A percentile compares a stretch with the other conserved stretches of the same genome.
These are phyloP conservation scores for Prunus yedoensis DNA, from an alignment of 331 rosid species.

Conservation along the genomic window DNA sequence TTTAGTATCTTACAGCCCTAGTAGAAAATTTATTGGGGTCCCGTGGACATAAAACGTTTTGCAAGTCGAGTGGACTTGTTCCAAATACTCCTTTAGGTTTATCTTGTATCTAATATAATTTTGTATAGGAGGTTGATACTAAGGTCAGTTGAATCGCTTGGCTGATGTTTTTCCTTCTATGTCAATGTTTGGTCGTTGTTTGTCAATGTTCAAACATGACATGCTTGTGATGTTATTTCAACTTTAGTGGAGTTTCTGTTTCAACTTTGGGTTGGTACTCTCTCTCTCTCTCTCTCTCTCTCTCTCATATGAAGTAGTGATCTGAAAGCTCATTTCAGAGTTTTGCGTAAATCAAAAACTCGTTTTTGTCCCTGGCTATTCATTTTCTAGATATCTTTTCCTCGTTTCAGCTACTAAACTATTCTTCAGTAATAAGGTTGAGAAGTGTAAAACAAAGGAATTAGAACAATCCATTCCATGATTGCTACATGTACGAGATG, in stretches of 20 bases:
- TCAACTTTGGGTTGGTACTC: neutral
- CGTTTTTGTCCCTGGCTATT: neutral
- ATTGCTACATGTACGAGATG: neutral
- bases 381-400: neutral
- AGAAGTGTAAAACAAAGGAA: neutral
- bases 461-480: neutral
- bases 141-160: constrained; percentile 40
- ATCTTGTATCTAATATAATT: constrained; percentile 45
- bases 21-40: constrained; percentile 18
- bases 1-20: constrained; percentile 33
- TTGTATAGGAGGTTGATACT: constrained; percentile 47
- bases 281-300: neutral
- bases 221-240: constrained; percentile 30
- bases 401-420: neutral
- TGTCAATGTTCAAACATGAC: constrained; percentile 33
- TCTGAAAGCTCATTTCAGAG: neutral
- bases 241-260: constrained; percentile 28
- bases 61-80: constrained; percentile 37
- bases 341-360: neutral
- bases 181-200: constrained; percentile 38
- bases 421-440: neutral
- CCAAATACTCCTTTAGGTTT: constrained; percentile 38
- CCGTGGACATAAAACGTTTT: constrained; percentile 19
- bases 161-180: constrained; percentile 36
- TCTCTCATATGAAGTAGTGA: too few species aligned